Conservation (phyloP, 106 monocot genomes). For the Dactylorhiza incarnata region DNA sequence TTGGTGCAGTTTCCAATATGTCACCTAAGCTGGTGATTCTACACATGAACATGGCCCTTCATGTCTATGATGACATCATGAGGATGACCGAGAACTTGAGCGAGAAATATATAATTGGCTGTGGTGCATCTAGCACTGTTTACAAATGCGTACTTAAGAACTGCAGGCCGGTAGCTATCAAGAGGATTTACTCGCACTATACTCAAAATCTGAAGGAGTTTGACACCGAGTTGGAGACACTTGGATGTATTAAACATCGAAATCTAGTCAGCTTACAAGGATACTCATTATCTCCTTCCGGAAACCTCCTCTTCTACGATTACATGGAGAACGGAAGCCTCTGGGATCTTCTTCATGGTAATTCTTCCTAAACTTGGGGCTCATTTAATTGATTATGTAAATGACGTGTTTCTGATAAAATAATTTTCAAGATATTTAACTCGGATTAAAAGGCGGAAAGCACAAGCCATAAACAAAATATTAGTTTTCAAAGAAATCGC, state of each 20-base stretch:
- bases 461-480: no score
- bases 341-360: conserved; percentile 96
- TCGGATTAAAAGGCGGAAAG: no score
- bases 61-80: conserved; percentile 98
- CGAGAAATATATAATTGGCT: conserved; percentile 93
- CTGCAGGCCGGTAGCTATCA: conserved; percentile 91
- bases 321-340: conserved; percentile 99
- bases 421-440: not conserved
- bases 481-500: no score
- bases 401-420: not conserved
- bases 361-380: not conserved
- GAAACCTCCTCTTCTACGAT: conserved; percentile 90
- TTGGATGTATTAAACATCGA: conserved; percentile 93
- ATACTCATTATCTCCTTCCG: conserved; percentile 77
- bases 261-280: conserved; percentile 90
- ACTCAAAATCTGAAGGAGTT: conserved; percentile 84
- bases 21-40: conserved; percentile 86
- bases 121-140: conserved; percentile 91
- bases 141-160: conserved; percentile 95
- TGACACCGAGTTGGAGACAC: conserved; percentile 85
- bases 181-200: conserved; percentile 73
- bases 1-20: conserved; percentile 33
- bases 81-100: conserved; percentile 93
- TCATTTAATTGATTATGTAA: not conserved
- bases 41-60: conserved; percentile 98